A percentile compares a stretch with the other conserved stretches of the same genome.
These are phyloP conservation scores for Ophiostoma piceae DNA, from an alignment of 2,329 filamentous ascomycete genomes.

Conservation along the genomic window DNA sequence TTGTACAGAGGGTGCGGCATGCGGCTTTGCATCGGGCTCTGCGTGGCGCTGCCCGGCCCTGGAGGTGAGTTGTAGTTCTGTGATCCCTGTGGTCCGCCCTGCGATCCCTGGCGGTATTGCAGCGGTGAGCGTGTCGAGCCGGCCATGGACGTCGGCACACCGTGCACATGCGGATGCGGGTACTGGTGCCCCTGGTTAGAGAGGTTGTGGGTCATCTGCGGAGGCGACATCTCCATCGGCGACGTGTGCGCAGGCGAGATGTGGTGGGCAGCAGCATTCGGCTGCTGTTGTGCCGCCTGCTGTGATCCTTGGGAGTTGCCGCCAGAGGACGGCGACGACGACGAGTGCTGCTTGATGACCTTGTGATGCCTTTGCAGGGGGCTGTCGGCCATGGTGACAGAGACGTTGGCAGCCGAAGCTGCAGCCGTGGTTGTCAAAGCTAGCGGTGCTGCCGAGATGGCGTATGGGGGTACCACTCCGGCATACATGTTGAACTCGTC, in stretches of 20 bases:
- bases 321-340: background rate
- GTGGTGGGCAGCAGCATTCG: background rate
- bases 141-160: background rate
- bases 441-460: background rate
- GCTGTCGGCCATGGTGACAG: conserved; percentile 1
- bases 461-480: background rate
- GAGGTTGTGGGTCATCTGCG: background rate
- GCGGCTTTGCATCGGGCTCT: conserved; percentile 11
- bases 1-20: background rate
- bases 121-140: background rate
- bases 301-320: background rate
- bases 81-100: background rate
- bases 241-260: conserved; percentile 23
- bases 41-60: conserved; percentile 4
- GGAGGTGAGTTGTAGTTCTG: background rate
- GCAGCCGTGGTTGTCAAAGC: background rate
- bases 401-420: background rate
- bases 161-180: background rate
- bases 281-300: background rate
- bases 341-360: conserved; percentile 4
- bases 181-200: background rate
- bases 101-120: background rate
- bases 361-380: background rate
- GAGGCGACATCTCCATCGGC: conserved; percentile 11
- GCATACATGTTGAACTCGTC: background rate